Percentiles rank a stretch among this genome's conserved stretches.
Evolutionary conservation across 495 filamentous ascomycete genomes (phyloP).

Genomic region (Tetracladium marchalianum): DNA sequence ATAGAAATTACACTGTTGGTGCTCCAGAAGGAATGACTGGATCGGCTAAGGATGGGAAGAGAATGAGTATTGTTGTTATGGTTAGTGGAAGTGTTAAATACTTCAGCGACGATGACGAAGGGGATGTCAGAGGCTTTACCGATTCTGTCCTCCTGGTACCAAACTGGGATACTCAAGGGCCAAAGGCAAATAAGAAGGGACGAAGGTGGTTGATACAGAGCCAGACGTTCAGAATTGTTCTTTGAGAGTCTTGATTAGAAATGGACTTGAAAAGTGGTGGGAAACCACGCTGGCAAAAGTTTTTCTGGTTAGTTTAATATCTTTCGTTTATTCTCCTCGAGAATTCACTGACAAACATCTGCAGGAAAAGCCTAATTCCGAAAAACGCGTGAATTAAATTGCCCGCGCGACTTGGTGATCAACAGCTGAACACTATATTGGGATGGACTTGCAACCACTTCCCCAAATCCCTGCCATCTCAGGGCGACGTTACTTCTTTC

Average conservation of each 20-base stretch:
- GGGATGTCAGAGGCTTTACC: conserved; percentile 53
- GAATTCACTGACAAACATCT: background rate
- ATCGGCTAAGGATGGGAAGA: conserved; percentile 29
- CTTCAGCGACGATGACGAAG: conserved; percentile 36
- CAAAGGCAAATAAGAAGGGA: conserved; percentile 18
- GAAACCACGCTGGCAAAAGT: no score
- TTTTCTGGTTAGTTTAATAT: background rate
- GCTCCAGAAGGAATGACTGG: conserved; percentile 20
- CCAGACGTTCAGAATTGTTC: conserved; percentile 52
- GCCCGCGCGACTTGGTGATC: no score
- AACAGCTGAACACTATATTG: no score
- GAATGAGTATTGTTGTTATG: conserved; percentile 60
- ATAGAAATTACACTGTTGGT: conserved; percentile 45
- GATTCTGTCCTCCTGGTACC: conserved; percentile 72
- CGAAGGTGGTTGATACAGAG: conserved; percentile 59
- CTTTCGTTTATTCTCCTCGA: background rate
- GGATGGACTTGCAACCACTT: no score
- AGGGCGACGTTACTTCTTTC: no score
- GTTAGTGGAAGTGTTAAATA: conserved; percentile 60
- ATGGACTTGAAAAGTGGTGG: background rate
- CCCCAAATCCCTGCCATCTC: no score
- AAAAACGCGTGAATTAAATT: no score
- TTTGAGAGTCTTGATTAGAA: background rate
- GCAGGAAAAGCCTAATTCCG: background rate
- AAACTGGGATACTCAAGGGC: conserved; percentile 46